Conservation (phyloP, 768 basidiomycete species). For the Auricularia heimuer region DNA sequence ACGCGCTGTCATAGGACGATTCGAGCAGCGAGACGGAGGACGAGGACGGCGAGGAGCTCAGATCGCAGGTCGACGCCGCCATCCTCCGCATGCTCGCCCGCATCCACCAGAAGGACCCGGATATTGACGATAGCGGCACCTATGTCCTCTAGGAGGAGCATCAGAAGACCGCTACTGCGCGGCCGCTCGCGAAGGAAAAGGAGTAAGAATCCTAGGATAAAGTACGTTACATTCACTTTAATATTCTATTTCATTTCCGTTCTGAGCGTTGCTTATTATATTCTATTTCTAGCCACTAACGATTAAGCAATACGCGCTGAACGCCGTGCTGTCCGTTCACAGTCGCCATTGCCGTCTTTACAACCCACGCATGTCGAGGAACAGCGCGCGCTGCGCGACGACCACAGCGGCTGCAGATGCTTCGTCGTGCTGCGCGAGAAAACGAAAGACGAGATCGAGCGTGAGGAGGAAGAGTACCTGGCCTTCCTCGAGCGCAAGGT, state of each 20-base stretch:
- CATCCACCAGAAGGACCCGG: slow-evolving; percentile 74
- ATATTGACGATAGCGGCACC: slow-evolving; percentile 76
- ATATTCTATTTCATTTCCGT: background rate
- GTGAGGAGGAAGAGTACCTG: slow-evolving; percentile 80
- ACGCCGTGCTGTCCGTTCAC: slow-evolving; percentile 51
- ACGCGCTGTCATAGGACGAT: slow-evolving; percentile 30
- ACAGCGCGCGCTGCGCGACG: slow-evolving; percentile 60
- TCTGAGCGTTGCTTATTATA: background rate
- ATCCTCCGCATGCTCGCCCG: slow-evolving; percentile 83
- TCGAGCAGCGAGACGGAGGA: slow-evolving; percentile 67
- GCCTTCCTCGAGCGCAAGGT: slow-evolving; percentile 74
- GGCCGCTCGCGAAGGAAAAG: no score
- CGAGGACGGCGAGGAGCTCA: slow-evolving; percentile 90
- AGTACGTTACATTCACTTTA: no score
- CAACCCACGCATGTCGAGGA: slow-evolving; percentile 67
- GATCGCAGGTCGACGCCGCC: slow-evolving; percentile 86
- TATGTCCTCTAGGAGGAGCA: slow-evolving; percentile 49
- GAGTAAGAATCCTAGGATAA: no score
- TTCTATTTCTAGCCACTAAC: slow-evolving; percentile 45
- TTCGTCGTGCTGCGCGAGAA: slow-evolving; percentile 55
- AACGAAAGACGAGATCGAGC: slow-evolving; percentile 63
- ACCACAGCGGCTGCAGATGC: slow-evolving; percentile 82
- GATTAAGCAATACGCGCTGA: slow-evolving; percentile 61
- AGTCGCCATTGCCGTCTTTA: slow-evolving; percentile 48
- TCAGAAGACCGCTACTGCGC: no score